These are phyloP conservation scores for Aristolochia californica DNA, from an alignment of 164 flowering plant species.

Conservation along the genomic window DNA sequence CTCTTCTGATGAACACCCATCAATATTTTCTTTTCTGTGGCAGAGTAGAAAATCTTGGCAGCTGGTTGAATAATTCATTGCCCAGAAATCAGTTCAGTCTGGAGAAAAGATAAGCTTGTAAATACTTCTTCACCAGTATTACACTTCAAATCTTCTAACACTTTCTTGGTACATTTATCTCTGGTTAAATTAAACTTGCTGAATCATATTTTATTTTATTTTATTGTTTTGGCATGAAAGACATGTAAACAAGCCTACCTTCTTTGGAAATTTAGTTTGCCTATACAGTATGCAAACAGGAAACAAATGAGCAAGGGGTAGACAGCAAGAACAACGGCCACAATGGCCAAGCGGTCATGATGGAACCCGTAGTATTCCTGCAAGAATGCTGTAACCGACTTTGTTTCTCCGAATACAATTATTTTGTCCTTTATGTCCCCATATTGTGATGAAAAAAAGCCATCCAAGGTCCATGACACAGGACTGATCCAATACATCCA, in stretches of 20 bases:
- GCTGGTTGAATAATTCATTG: too few species aligned
- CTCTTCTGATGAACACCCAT: too few species aligned
- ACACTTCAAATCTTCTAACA: too few species aligned
- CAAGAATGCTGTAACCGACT: slow-evolving; percentile 19
- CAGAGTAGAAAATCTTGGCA: too few species aligned
- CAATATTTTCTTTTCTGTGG: too few species aligned
- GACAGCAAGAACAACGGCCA: slow-evolving; percentile 13
- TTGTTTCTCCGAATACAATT: slow-evolving; percentile 15
- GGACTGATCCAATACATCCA: slow-evolving; percentile 43
- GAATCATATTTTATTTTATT: too few species aligned
- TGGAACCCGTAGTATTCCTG: slow-evolving; percentile 22
- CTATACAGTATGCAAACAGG: slow-evolving; percentile 27
- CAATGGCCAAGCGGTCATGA: slow-evolving; percentile 16
- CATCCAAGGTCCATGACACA: slow-evolving; percentile 37
- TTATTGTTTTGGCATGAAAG: too few species aligned
- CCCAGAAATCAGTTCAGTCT: too few species aligned
- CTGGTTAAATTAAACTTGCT: too few species aligned
- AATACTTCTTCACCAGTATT: too few species aligned
- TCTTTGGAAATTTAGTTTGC: slow-evolving; percentile 30
- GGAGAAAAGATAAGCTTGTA: too few species aligned
- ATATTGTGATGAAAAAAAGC: slow-evolving; percentile 37
- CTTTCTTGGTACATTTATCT: too few species aligned
- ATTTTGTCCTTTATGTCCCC: slow-evolving; percentile 31
- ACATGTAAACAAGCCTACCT: slow-evolving; percentile 8
- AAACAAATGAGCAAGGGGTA: slow-evolving; percentile 20